These are phyloP conservation scores for Microcyclosporella mali DNA, from an alignment of 2,329 filamentous ascomycete species.

Conservation along the genomic window DNA sequence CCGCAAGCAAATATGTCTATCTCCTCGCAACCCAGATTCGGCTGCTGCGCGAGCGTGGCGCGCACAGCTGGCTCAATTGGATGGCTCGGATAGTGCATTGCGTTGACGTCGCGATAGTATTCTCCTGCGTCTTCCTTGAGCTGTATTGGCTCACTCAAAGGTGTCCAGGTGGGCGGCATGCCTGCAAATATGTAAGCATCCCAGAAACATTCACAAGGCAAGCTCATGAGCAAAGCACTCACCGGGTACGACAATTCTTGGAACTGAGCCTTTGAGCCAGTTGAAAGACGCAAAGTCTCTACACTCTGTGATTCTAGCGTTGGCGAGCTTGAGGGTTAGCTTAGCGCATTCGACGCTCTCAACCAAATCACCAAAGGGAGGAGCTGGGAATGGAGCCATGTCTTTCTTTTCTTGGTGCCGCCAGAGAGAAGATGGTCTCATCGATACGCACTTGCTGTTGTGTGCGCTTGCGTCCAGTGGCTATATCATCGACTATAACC, in stretches of 20 bases:
- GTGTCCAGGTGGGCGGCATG: slow-evolving; percentile 48
- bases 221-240: no score
- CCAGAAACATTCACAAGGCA: no score
- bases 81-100: slow-evolving; percentile 44
- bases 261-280: slow-evolving; percentile 37
- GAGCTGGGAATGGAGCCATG: no score
- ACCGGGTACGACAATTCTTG: slow-evolving; percentile 45
- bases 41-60: slow-evolving; percentile 37
- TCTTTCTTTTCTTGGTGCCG: no score
- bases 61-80: slow-evolving; percentile 48
- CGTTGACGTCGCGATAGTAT: slow-evolving; percentile 52
- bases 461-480: no score
- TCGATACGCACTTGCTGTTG: no score
- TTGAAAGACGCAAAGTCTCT: slow-evolving; percentile 49
- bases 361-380: no score
- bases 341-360: no score
- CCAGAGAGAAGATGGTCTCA: no score
- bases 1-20: slow-evolving; percentile 56
- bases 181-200: slow-evolving; percentile 32
- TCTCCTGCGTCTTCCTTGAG: slow-evolving; percentile 43
- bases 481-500: no score
- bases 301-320: slow-evolving; percentile 11
- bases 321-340: no score
- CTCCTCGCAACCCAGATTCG: slow-evolving; percentile 29
- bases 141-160: slow-evolving; percentile 29